Base-by-base conservation (phyloP, 1,284 basidiomycete genomes). In the Thecaphora thlaspeos region DNA sequence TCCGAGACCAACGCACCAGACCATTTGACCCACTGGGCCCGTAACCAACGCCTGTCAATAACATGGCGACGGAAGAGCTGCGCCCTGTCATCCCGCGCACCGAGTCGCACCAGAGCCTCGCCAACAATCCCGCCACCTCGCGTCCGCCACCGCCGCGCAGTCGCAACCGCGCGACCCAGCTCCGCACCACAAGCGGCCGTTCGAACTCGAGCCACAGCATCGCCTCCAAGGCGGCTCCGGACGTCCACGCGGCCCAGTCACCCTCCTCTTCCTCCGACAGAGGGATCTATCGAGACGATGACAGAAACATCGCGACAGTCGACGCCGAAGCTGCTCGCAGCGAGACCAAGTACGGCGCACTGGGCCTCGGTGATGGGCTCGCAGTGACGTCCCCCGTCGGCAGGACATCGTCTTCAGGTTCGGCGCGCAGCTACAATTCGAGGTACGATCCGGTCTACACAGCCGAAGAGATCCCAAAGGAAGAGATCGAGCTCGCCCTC, bases 401-500 rank as follows among this genome's bases (percentile, higher is more conserved):
- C 14, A 55, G 59, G 43, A 26, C 55, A 12, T 43, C 49, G 18
- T 52, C 55, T 0, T 63, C 61, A 1, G 49, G 61, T 14, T 43
- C 36, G n/a, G 57, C 60, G 1, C 4, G 41, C 14, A 37, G 30
- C 22, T 17, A 37, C 15, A 34, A 30, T 4, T 36, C 43, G 17
- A 26, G 18, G 14, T 21, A 14, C 26, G 43, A 45, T 23, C 28
- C 30, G 4, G n/a, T 45, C 17, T 36, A 23, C 15, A 18, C 18
- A 0, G 26, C 34, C 15, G 18, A 39, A 14, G 68, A 72, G n/a
- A 72, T 73, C 11, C 57, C 70, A 10, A 65, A 47, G 38, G 61
- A 70, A 37, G 68, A 71, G 38, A 62, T 73, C 21, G 67, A 71
- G 55, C 41, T 48, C 28, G 69, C 69, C n/a, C 58, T 73, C 40